Evolutionary conservation across 2,329 filamentous ascomycete species (phyloP), one percentile per base, ranked within the genome.

Genomic region (Penicillium sp.): DNA sequence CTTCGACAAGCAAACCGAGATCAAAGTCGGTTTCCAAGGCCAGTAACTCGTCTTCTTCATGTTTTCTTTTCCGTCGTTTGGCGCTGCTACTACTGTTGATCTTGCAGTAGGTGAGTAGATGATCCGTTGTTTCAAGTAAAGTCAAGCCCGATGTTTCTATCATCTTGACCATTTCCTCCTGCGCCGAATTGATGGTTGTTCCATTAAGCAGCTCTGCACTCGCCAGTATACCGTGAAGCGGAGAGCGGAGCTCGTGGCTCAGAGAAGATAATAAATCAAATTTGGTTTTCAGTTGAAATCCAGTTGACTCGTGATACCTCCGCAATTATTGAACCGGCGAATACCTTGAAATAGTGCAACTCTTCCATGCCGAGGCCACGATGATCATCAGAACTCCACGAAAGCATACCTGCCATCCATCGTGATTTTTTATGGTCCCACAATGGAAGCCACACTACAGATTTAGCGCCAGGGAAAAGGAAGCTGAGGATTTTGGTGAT

Each of bases 221-320:
- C 1, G 78, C 80, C 14, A 79, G 67, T 29, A 78, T 75, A 24
- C 77, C 79, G 49, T 78, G 81, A 33, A 77, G 67, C 19, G 74
- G 81, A 31, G 67, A 77, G 4, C 79, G 71, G 7, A 83, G 68
- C 56, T 84, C 81, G 59, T 83, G 81, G 24, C 75, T 79, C 23
- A 83, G 79, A 0, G 76, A 79, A 0, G 77, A 77, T 14, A 84
- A 75, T 39, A 84, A 81, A 11, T 81, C 79, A 0, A 76, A 75
- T 54, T 84, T 83, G 9, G 78, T 75, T 74, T 33, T 81, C 78
- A 1, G 65, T 67, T 2, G 67, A 59, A 3, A 50, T 63, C 55
- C 69, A 70, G n/a, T 74, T 64, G 11, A 71, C 58, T 10, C 71
- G 66, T 11, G 68, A 66, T 14, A 73, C 66, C 37, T 73, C 70